These are phyloP conservation scores for Coemansia sp. DNA, from an alignment of 192 early-diverging fungal species.

Conservation along the genomic window DNA sequence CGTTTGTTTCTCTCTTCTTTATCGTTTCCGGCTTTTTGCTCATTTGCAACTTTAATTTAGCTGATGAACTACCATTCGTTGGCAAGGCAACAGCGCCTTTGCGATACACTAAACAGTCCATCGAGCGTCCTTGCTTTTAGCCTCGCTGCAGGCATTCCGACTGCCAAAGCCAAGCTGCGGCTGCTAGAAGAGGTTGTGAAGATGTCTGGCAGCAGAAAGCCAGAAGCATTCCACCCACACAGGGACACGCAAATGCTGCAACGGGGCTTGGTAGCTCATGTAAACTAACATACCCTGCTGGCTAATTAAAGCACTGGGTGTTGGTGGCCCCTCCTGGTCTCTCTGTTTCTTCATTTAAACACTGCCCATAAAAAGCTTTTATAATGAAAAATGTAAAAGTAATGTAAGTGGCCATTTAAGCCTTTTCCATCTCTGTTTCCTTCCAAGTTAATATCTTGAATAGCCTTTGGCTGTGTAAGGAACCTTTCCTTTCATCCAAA, in stretches of 20 bases:
- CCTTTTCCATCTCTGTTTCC: no score
- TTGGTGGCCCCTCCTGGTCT: no score
- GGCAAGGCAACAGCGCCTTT: not conserved
- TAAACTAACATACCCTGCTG: not conserved
- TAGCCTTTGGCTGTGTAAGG: no score
- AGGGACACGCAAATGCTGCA: not conserved
- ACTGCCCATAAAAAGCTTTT: no score
- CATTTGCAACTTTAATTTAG: not conserved
- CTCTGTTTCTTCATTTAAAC: no score
- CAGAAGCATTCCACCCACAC: not conserved
- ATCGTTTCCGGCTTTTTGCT: not conserved
- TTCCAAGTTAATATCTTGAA: no score
- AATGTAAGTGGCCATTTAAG: no score
- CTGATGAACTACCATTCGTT: slow-evolving; percentile 5
- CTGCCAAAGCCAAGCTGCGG: not conserved
- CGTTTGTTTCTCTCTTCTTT: no score
- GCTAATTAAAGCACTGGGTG: no score
- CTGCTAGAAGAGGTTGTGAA: not conserved
- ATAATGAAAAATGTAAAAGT: no score
- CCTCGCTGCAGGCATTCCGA: not conserved
- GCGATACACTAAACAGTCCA: slow-evolving; percentile 10
- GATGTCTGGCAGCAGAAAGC: not conserved
- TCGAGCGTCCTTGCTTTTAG: slow-evolving; percentile 9
- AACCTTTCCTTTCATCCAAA: no score
- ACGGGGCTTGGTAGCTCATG: not conserved